phyloP scores from a whole-genome alignment of 495 filamentous ascomycete species.

The Aspergillus bridgeri region DNA sequence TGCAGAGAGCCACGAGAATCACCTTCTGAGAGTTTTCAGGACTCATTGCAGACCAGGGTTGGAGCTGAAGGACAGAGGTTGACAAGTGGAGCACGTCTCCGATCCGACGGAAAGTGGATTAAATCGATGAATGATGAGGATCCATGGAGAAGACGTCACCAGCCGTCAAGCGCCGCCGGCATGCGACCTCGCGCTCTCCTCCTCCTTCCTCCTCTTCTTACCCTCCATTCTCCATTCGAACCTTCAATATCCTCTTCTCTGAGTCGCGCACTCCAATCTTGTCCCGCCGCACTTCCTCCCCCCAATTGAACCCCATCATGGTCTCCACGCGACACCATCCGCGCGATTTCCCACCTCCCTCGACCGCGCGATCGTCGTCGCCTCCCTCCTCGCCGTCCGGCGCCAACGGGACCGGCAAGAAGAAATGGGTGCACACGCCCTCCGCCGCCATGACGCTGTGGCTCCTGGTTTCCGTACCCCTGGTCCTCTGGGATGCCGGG shows the following conservation, averaged over 20 bases:
- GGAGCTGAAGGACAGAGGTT: background rate
- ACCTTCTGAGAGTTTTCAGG: background rate
- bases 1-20: background rate
- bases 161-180: constrained; percentile 9
- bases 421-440: constrained; percentile 64
- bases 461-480: constrained; percentile 73
- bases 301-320: constrained; percentile 28
- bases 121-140: no score
- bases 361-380: constrained; percentile 15
- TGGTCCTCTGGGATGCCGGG: constrained; percentile 77
- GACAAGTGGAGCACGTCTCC: no score
- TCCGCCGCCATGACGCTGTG: constrained; percentile 63
- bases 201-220: background rate
- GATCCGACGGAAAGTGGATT: no score
- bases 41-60: background rate
- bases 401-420: constrained; percentile 23
- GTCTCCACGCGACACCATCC: constrained; percentile 53
- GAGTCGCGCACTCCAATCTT: constrained; percentile 5
- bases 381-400: constrained; percentile 25
- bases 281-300: background rate
- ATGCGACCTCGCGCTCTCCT: background rate
- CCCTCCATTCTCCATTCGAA: no score
- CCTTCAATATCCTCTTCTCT: no score
- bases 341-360: constrained; percentile 41
- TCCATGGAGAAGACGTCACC: constrained; percentile 26